Percentiles rank a stretch among this genome's conserved stretches.
Conservation (phyloP, 1,284 basidiomycete species). For the Fomitopsis schrenkii region DNA sequence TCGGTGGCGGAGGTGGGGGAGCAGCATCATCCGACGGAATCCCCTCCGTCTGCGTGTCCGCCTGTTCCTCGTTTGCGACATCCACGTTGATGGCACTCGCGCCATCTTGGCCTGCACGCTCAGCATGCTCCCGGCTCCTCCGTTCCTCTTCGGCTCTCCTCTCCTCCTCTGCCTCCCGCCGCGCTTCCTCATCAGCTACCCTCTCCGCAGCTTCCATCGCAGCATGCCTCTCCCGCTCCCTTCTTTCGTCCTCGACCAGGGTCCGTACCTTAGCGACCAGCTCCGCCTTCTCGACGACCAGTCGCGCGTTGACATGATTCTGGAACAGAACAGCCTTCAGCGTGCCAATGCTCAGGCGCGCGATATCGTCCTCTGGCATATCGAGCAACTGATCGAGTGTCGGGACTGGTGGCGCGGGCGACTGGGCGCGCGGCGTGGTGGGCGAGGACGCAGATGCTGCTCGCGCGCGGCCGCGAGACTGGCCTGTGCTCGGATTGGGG, state of each 20-base stretch:
- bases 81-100: neutral
- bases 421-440: conserved; percentile 20
- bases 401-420: conserved; percentile 33
- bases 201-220: conserved; percentile 43
- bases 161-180: conserved; percentile 30
- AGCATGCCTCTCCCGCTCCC: conserved; percentile 46
- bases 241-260: conserved; percentile 64
- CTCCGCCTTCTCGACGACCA: conserved; percentile 71
- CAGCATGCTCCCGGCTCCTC: conserved; percentile 4
- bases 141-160: conserved; percentile 18
- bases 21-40: neutral
- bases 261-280: conserved; percentile 64
- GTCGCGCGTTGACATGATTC: conserved; percentile 60
- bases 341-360: conserved; percentile 55
- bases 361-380: conserved; percentile 53
- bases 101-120: neutral
- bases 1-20: conserved; percentile 11
- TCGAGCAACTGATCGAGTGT: conserved; percentile 62
- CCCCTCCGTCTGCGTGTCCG: neutral
- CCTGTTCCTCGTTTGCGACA: neutral
- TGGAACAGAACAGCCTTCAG: conserved; percentile 76
- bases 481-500: conserved; percentile 2
- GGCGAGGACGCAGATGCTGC: conserved; percentile 31
- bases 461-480: conserved; percentile 30
- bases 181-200: conserved; percentile 29